A percentile compares a stretch with the other conserved stretches of the same genome.
These are phyloP conservation scores for Xylaria bambusicola DNA, from an alignment of 495 filamentous ascomycete species.

Conservation along the genomic window DNA sequence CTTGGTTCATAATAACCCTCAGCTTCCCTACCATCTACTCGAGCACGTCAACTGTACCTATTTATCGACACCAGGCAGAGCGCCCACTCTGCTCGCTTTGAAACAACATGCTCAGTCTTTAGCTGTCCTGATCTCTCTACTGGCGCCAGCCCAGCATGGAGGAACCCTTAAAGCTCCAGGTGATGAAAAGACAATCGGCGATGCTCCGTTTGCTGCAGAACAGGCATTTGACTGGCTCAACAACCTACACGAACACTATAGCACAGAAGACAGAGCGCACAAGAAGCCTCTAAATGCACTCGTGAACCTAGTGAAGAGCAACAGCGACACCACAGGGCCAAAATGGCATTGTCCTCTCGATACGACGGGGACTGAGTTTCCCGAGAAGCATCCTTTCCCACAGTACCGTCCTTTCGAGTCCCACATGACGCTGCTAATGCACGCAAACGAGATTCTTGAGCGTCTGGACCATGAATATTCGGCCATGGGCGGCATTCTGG, in stretches of 20 bases:
- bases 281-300: conserved; percentile 46
- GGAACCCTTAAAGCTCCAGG: conserved; percentile 2
- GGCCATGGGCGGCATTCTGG: conserved; percentile 51
- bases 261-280: conserved; percentile 47
- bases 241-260: conserved; percentile 46
- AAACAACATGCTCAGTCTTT: conserved; percentile 60
- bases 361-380: conserved; percentile 9
- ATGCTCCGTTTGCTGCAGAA: conserved; percentile 24
- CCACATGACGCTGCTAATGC: conserved; percentile 50
- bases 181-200: not conserved
- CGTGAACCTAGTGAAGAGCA: conserved; percentile 44
- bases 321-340: conserved; percentile 41
- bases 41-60: conserved; percentile 53
- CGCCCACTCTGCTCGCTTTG: conserved; percentile 52
- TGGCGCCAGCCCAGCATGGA: conserved; percentile 37
- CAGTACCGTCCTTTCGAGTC: conserved; percentile 42
- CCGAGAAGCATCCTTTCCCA: conserved; percentile 22
- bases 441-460: conserved; percentile 56
- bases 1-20: conserved; percentile 30
- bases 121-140: conserved; percentile 47
- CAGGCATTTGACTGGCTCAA: conserved; percentile 55
- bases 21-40: conserved; percentile 31
- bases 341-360: conserved; percentile 46
- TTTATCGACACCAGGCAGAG: conserved; percentile 45
- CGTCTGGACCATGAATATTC: conserved; percentile 56